Evolutionary conservation across 1,284 basidiomycete genomes (phyloP), one percentile per base, ranked within the genome.

Genomic region (Trichosporon coremiiforme): DNA sequence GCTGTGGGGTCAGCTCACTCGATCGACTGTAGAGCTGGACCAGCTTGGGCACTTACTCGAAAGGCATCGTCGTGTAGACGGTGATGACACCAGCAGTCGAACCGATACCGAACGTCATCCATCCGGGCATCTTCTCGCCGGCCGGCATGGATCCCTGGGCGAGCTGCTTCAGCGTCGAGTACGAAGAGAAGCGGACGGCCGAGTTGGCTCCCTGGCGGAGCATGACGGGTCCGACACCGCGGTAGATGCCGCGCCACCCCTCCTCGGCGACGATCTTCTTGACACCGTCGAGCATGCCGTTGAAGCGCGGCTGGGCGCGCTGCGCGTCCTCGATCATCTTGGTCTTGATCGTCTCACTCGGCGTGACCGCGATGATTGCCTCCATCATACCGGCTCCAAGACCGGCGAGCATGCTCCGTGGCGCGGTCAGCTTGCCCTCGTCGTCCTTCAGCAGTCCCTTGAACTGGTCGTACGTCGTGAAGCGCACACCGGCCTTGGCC

Each of bases 341-440:
- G n/a, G 96, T 99, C 81, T 99, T 99, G 86, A 99, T 98, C 0
- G 96, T 98, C 84, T 99, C 96, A 8, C 93, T 95, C 0, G 96
- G 97, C 0, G 96, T 98, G 6, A 98, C 96, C 1, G 95, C 96
- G 70, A 98, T 89, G 33, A 98, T 82, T 0, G 96, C 95, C 83
- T 99, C 96, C 81, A 87, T 91, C 89, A 97, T 90, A 10, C 97
- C 96, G 1, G 97, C 97, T 60, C 94, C 95, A 4, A 99, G 85
- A 50, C 97, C 96, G 66, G 97, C 93, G 66, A 94, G 78, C 67
- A 98, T 86, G 83, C 92, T 94, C 67, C 90, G 85, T 6, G 93
- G 90, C 0, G 94, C 90, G 70, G 89, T 91, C 38, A 97, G 89
- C 86, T 94, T 94, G 22, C 95, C 95, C 93, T 96, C 86, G 9